Conservation (phyloP, 306 rosid genomes). For the Delonix regia region DNA sequence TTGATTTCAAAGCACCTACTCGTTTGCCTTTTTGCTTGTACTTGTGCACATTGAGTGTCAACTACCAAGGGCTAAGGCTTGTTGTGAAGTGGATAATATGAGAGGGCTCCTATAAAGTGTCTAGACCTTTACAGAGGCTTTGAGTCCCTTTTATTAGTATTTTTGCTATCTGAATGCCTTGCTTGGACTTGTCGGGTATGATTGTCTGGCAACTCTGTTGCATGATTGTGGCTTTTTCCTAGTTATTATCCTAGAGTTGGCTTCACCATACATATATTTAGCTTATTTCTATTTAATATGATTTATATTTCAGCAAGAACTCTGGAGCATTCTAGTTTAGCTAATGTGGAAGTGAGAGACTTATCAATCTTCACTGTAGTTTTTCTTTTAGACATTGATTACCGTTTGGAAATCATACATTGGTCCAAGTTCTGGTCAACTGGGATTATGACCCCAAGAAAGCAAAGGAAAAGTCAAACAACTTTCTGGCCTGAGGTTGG, state of each 20-base stretch:
- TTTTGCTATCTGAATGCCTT: constrained; percentile 11
- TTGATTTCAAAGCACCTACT: neutral
- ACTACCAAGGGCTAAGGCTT: constrained; percentile 3
- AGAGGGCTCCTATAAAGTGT: constrained; percentile 1
- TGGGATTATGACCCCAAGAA: constrained; percentile 6
- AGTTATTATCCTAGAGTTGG: neutral
- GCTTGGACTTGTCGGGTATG: neutral
- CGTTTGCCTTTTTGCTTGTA: neutral
- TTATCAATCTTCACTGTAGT: neutral
- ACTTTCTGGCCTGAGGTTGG: constrained; percentile 3
- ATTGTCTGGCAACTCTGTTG: constrained; percentile 11
- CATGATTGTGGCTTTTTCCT: neutral
- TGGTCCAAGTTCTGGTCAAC: neutral
- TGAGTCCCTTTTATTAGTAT: constrained; percentile 1
- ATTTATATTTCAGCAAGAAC: constrained; percentile 4
- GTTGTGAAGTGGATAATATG: neutral
- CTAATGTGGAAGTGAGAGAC: neutral
- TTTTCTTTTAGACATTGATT: neutral
- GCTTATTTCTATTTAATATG: neutral
- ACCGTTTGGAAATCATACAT: neutral
- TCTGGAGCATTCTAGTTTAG: neutral
- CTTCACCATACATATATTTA: neutral
- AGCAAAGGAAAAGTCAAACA: neutral
- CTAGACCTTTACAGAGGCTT: neutral
- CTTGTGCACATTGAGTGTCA: constrained; percentile 6